Percentiles rank a stretch among this genome's conserved stretches.
Conservation (phyloP, 2,329 filamentous ascomycete genomes). For the Metarhizium album region DNA sequence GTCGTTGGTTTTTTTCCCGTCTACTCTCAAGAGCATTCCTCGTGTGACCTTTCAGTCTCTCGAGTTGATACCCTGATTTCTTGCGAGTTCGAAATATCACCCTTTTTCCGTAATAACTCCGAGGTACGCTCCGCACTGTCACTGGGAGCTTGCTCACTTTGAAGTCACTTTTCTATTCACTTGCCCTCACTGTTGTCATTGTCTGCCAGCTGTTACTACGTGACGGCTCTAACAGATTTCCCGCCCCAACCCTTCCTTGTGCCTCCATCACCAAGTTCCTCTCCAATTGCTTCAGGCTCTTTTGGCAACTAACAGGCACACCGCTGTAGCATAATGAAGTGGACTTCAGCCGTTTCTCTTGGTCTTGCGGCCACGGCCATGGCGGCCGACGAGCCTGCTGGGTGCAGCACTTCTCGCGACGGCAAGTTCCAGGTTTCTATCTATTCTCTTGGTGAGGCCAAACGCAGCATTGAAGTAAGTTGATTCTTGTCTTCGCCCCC, state of each 20-base stretch:
- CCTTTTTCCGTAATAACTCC: constrained; percentile 1
- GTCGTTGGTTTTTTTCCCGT: constrained; percentile 3
- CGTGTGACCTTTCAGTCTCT: background rate
- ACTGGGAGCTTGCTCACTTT: background rate
- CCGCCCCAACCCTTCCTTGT: background rate
- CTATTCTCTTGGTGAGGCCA: constrained; percentile 22
- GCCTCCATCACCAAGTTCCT: background rate
- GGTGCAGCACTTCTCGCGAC: constrained; percentile 38
- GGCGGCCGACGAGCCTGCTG: constrained; percentile 35
- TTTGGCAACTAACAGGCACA: background rate
- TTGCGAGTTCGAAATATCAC: background rate
- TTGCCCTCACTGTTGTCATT: background rate
- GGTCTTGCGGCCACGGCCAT: constrained; percentile 32
- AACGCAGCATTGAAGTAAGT: constrained; percentile 27
- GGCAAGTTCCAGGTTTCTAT: constrained; percentile 51
- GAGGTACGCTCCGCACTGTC: constrained; percentile 1
- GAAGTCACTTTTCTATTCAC: background rate
- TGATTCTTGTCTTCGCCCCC: background rate
- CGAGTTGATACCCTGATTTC: background rate
- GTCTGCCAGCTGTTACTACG: background rate
- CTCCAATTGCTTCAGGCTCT: background rate
- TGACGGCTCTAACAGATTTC: background rate
- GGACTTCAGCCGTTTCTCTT: constrained; percentile 16
- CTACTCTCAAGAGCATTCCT: background rate
- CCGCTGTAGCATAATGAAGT: constrained; percentile 23